Conservation (phyloP, 495 filamentous ascomycete species). For the Aspergillus coremiiformis region DNA sequence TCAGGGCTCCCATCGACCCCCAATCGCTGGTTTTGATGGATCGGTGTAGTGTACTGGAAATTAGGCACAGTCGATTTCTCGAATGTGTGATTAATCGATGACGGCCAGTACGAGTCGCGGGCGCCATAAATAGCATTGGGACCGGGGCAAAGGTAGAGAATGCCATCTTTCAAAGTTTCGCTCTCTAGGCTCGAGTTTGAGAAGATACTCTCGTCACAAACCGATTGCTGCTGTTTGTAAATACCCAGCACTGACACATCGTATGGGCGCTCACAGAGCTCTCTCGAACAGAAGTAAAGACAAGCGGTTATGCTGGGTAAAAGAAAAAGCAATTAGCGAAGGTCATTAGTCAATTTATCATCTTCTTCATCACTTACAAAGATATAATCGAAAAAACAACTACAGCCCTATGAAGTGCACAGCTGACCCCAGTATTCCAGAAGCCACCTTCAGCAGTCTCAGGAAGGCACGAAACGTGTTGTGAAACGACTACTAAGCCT, state of each 20-base stretch:
- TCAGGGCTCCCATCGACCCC: conserved; percentile 25
- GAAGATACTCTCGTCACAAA: conserved; percentile 29
- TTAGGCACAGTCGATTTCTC: conserved; percentile 26
- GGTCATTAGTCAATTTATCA: neutral
- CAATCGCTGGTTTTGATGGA: conserved; percentile 28
- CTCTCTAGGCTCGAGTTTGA: conserved; percentile 36
- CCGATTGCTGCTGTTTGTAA: conserved; percentile 19
- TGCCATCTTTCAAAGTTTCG: conserved; percentile 38
- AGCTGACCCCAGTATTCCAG: conserved; percentile 37
- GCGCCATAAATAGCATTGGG: conserved; percentile 27
- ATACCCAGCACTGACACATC: conserved; percentile 37
- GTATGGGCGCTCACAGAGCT: conserved; percentile 38
- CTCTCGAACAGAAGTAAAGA: conserved; percentile 34
- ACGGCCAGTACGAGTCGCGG: conserved; percentile 24
- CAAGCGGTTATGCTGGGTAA: conserved; percentile 37
- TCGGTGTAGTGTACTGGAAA: conserved; percentile 30
- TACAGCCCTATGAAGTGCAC: conserved; percentile 32
- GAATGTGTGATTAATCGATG: conserved; percentile 20
- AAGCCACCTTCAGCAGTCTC: conserved; percentile 20
- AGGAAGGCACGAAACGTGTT: conserved; percentile 33
- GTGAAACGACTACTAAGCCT: conserved; percentile 36
- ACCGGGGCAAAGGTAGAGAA: conserved; percentile 34
- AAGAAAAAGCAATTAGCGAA: conserved; percentile 4
- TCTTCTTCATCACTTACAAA: conserved; percentile 17
- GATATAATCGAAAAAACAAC: conserved; percentile 33